These are phyloP conservation scores for Wickerhamiella brachini DNA, from an alignment of 805 yeast genomes.

Conservation along the genomic window DNA sequence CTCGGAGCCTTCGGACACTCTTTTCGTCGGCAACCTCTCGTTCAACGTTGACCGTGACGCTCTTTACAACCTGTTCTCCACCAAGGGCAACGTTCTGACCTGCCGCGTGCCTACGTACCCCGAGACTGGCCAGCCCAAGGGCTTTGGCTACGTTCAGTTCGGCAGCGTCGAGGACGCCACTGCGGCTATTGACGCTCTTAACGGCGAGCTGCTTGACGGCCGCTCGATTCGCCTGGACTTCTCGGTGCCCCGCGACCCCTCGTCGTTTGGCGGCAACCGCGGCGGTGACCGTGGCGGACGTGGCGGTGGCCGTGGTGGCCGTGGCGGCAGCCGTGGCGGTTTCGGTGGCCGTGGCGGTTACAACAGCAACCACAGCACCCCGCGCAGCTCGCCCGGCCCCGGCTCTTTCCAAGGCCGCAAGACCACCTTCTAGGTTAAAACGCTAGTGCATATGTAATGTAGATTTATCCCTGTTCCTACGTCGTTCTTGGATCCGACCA, in stretches of 20 bases:
- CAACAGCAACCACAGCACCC: conserved; percentile 24
- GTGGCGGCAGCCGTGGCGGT: conserved; percentile 21
- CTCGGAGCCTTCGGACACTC: conserved; percentile 87
- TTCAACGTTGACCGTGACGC: conserved; percentile 77
- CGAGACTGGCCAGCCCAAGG: conserved; percentile 97
- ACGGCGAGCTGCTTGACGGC: conserved; percentile 81
- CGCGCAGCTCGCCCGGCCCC: conserved; percentile 21
- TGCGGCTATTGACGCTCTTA: conserved; percentile 71
- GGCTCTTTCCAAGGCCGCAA: conserved; percentile 66
- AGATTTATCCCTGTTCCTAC: too few relatives aligned
- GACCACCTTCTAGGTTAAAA: conserved; percentile 21
- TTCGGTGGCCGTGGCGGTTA: conserved; percentile 22
- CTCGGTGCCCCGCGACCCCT: conserved; percentile 74
- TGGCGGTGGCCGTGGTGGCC: conserved; percentile 18
- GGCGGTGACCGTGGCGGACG: conserved; percentile 15
- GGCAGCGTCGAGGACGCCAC: conserved; percentile 78
- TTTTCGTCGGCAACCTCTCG: conserved; percentile 91
- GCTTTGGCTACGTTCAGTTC: conserved; percentile 95
- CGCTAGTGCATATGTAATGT: background rate
- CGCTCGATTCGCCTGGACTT: conserved; percentile 91
- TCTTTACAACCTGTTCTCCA: conserved; percentile 58
- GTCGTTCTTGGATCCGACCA: too few relatives aligned
- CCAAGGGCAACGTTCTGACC: conserved; percentile 69
- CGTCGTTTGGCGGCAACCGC: conserved; percentile 17
- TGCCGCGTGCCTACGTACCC: conserved; percentile 97